Base-by-base conservation (phyloP, 495 filamentous ascomycete species). In the Penicillium fimorum region DNA sequence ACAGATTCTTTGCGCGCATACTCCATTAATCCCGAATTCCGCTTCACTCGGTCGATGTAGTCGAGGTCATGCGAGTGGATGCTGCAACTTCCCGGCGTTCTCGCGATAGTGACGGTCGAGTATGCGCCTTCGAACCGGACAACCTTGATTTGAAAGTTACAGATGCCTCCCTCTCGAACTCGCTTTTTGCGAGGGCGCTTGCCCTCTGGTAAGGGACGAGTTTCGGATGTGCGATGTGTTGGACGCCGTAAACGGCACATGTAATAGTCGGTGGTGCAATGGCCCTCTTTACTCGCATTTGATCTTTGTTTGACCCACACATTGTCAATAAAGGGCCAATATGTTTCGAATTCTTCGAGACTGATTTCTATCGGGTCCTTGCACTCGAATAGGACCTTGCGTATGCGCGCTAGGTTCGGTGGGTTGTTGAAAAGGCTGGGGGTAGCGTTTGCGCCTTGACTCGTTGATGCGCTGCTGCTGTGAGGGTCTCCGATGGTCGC, bases 271-370 rank as follows among this genome's bases (percentile, higher is more conserved):
- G 78, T 79, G 3, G 71, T 77, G 51, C 72, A 76, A 49, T 75
- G 74, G 12, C 77, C 77, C 50, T 76, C 77, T 57, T 76, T 78
- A 60, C 76, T 79, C 6, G 77, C 70, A 48, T 78, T 76, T 13
- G 76, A 75, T 53, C 77, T 75, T 50, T 82, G 78, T 46, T 79
- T 76, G 4, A 79, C 75, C 78, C 77, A 82, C 15, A 80, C 76
- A 61, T 82, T 82, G 50, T 80, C 78, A 27, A 82, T 76, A 46
- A 79, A 82, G 3, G 78, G 79, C 78, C 78, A 82, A 57, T 82
- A 80, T 13, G 71, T 77, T 50, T 81, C 77, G 45, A 80, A 80
- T 35, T 81, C 78, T 20, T 74, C 69, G 35, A 75, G 60, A 20
- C 71, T 78, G 53, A 80, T 78, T 61, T 80, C 79, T 45, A 82